Evolutionary conservation across 345 rosid species (phyloP).

Genomic region (Cardiospermum halicacabum): DNA sequence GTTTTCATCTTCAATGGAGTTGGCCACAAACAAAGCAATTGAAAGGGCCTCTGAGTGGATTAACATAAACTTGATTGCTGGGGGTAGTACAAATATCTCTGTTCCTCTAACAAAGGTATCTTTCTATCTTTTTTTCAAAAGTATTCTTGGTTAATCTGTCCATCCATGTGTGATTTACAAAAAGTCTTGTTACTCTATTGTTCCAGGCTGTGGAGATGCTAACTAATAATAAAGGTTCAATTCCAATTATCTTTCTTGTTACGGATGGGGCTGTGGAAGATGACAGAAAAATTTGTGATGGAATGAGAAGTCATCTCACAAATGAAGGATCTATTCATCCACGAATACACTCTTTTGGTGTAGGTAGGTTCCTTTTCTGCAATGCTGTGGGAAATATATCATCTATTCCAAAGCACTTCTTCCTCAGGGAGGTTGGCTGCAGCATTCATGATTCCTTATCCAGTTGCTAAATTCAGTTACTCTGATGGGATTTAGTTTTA

Average conservation of each 20-base stretch:
- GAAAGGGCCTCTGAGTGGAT: conserved; percentile 74
- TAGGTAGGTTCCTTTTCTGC: conserved; percentile 42
- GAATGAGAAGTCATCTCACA: conserved; percentile 49
- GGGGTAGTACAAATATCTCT: conserved; percentile 65
- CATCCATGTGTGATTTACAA: not conserved
- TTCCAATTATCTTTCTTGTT: conserved; percentile 77
- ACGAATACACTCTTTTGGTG: conserved; percentile 72
- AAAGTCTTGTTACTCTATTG: conserved; percentile 14
- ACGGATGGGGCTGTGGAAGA: conserved; percentile 96
- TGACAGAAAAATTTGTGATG: conserved; percentile 74
- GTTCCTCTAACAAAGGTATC: conserved; percentile 72
- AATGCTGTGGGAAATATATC: not conserved
- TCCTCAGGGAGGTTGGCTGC: not conserved
- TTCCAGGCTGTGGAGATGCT: conserved; percentile 91
- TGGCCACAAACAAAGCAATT: conserved; percentile 51
- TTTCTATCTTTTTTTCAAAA: not conserved
- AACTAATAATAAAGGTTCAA: conserved; percentile 43
- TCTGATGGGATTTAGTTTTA: not conserved
- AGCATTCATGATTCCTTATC: not conserved
- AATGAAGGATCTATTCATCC: conserved; percentile 51
- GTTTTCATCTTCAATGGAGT: conserved; percentile 64
- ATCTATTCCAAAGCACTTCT: not conserved
- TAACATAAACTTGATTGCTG: conserved; percentile 48
- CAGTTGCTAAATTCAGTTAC: not conserved
- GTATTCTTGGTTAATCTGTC: not conserved